A percentile compares a stretch with the other conserved stretches of the same genome.
phyloP scores from a whole-genome alignment of 306 rosid genomes.

The Rosa lucieae region DNA sequence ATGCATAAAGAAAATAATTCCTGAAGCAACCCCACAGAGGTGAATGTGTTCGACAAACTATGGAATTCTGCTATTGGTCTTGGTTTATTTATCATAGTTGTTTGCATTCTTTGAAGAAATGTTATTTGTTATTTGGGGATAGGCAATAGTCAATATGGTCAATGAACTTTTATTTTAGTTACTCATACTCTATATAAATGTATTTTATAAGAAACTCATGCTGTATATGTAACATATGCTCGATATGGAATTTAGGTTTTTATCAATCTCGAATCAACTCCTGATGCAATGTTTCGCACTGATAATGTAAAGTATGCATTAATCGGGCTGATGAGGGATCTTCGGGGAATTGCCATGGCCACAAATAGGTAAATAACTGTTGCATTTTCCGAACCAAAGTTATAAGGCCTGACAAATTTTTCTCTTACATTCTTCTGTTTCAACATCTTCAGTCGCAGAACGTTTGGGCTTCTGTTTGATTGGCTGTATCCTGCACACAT shows the following conservation, averaged over 20 bases:
- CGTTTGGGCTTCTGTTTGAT: slow-evolving; percentile 92
- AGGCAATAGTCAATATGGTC: background rate
- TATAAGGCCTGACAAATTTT: slow-evolving; percentile 16
- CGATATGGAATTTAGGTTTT: slow-evolving; percentile 55
- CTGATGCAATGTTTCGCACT: slow-evolving; percentile 89
- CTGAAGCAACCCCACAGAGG: background rate
- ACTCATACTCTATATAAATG: slow-evolving; percentile 5
- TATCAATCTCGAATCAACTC: slow-evolving; percentile 81
- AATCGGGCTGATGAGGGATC: slow-evolving; percentile 96
- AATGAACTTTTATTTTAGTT: slow-evolving; percentile 8
- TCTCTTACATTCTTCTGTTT: slow-evolving; percentile 25
- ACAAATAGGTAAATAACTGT: slow-evolving; percentile 66
- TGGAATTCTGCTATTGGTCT: background rate
- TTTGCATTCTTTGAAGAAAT: background rate
- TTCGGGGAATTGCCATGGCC: slow-evolving; percentile 98
- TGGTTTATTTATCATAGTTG: background rate
- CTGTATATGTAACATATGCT: background rate
- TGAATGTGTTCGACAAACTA: background rate
- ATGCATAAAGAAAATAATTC: background rate
- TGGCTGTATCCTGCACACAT: slow-evolving; percentile 95
- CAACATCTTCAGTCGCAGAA: slow-evolving; percentile 72
- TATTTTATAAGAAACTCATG: background rate
- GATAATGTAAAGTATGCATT: slow-evolving; percentile 81
- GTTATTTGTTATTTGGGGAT: background rate
- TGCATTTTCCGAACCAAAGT: slow-evolving; percentile 21